phyloP scores from a whole-genome alignment of 441 rosid genomes.

The Pelargonium australe region DNA sequence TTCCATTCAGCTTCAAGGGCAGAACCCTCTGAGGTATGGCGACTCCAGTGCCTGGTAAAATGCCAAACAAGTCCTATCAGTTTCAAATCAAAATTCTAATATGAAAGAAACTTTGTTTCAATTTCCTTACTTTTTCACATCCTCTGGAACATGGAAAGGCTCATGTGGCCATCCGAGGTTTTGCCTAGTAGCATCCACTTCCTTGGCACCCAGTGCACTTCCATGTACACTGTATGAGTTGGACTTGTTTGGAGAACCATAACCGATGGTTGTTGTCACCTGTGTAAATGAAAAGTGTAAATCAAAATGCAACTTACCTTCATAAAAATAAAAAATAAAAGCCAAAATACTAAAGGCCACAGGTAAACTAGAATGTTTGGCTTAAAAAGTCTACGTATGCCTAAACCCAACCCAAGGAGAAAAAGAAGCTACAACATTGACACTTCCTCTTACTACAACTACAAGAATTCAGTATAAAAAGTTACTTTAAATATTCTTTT shows the following conservation, averaged over 20 bases:
- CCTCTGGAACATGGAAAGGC: slow-evolving; percentile 86
- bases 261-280: slow-evolving; percentile 87
- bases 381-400: neutral
- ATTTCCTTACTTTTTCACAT: slow-evolving; percentile 50
- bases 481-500: too few relatives aligned
- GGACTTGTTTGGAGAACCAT: slow-evolving; percentile 81
- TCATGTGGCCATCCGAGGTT: slow-evolving; percentile 80
- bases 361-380: neutral
- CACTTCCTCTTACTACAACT: neutral
- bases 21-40: slow-evolving; percentile 68
- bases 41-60: slow-evolving; percentile 85
- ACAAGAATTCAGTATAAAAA: too few relatives aligned
- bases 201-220: slow-evolving; percentile 80
- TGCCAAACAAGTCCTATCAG: slow-evolving; percentile 15
- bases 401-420: neutral
- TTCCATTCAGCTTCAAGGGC: slow-evolving; percentile 89
- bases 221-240: slow-evolving; percentile 82
- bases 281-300: slow-evolving; percentile 25
- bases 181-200: slow-evolving; percentile 83
- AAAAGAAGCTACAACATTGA: neutral
- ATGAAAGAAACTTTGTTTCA: neutral
- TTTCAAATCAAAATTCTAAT: slow-evolving; percentile 12
- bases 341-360: neutral
- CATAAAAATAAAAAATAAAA: neutral
- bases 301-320: neutral